phyloP scores from a whole-genome alignment of 257 asterid species.

The Plantago elongata region DNA sequence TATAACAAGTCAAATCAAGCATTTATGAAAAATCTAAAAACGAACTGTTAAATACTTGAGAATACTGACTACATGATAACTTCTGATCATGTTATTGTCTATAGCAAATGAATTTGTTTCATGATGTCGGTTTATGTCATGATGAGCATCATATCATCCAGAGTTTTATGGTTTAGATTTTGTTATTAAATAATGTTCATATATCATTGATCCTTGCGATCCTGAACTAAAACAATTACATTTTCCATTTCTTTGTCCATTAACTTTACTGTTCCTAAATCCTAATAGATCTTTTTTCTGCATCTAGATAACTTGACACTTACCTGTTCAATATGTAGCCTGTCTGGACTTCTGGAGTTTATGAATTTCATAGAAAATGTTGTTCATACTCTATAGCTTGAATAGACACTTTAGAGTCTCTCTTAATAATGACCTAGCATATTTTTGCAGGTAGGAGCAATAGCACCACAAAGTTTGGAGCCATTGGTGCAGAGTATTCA shows the following conservation, averaged over 20 bases:
- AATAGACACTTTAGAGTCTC: not conserved
- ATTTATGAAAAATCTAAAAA: too few species aligned
- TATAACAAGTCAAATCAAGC: too few species aligned
- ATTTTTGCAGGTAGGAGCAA: constrained; percentile 76
- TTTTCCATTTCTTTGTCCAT: not conserved
- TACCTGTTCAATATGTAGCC: not conserved
- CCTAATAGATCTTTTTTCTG: too few species aligned
- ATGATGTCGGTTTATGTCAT: too few species aligned
- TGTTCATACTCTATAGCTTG: not conserved
- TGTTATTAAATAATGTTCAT: too few species aligned
- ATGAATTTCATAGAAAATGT: not conserved
- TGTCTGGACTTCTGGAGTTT: constrained; percentile 1
- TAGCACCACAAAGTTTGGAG: constrained; percentile 77
- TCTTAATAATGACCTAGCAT: constrained; percentile 1
- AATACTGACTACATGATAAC: too few species aligned
- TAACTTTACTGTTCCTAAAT: too few species aligned
- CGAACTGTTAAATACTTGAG: too few species aligned
- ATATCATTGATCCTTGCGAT: too few species aligned
- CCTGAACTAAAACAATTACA: too few species aligned
- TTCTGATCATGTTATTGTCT: too few species aligned
- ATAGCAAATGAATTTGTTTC: too few species aligned
- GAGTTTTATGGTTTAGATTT: not conserved
- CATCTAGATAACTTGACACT: not conserved
- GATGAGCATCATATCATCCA: not conserved
- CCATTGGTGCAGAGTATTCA: constrained; percentile 75